Evolutionary conservation across 352 stramenopile genomes (phyloP).

Genomic region (Globisporangium polare): DNA sequence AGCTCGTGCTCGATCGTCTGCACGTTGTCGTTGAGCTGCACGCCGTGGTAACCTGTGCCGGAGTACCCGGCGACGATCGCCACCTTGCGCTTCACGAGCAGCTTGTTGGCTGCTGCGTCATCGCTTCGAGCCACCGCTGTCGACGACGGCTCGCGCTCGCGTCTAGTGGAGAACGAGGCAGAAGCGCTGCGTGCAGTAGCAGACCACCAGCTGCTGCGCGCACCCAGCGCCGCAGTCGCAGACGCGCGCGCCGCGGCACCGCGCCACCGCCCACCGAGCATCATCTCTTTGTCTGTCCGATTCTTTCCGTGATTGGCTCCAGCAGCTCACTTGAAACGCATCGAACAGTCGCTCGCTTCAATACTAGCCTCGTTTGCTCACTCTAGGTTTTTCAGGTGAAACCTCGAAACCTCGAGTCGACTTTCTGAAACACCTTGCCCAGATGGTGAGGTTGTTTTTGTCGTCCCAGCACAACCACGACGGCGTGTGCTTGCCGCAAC

Average conservation of each 20-base stretch:
- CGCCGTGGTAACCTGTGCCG: slow-evolving; percentile 71
- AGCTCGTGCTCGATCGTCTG: slow-evolving; percentile 84
- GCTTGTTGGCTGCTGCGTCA: slow-evolving; percentile 17
- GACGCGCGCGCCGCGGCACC: neutral
- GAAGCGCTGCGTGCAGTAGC: neutral
- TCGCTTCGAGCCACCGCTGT: neutral
- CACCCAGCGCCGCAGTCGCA: neutral
- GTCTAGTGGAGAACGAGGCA: neutral
- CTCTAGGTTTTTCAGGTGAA: too few species aligned
- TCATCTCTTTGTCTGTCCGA: neutral
- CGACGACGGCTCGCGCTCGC: neutral
- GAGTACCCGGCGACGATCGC: slow-evolving; percentile 83
- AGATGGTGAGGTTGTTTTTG: too few species aligned
- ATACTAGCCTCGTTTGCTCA: neutral
- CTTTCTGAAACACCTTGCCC: too few species aligned
- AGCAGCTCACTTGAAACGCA: neutral
- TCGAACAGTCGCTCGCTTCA: neutral
- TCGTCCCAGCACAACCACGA: too few species aligned
- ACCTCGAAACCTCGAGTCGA: too few species aligned
- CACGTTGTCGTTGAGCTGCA: slow-evolving; percentile 79
- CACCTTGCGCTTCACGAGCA: slow-evolving; percentile 84
- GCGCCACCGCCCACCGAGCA: slow-evolving; percentile 10
- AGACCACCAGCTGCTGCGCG: neutral
- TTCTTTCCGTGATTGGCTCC: slow-evolving; percentile 3
- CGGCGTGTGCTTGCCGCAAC: neutral